Conservation (phyloP, 2,329 filamentous ascomycete species). For the Colletotrichum abscissum region DNA sequence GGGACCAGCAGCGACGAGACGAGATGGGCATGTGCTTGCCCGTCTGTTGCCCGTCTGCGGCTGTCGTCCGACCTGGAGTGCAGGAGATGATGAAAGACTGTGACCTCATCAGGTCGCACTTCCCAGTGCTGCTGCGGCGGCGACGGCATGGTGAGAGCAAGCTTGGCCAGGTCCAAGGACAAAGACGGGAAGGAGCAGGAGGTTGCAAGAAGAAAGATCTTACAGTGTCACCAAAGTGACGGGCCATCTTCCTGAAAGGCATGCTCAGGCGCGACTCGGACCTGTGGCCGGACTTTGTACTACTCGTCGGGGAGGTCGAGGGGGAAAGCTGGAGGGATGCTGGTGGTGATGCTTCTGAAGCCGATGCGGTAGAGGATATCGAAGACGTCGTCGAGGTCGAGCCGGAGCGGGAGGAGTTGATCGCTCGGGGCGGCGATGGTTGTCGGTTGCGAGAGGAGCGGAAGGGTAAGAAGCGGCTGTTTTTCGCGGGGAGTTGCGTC, state of each 20-base stretch:
- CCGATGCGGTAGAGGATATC: neutral
- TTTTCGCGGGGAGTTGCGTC: constrained; percentile 21
- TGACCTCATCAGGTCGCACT: neutral
- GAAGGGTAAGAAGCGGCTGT: constrained; percentile 29
- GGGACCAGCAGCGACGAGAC: neutral
- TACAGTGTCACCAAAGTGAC: constrained; percentile 61
- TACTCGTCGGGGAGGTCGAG: constrained; percentile 7
- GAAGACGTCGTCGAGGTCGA: constrained; percentile 14
- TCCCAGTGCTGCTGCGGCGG: neutral
- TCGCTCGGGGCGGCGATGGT: neutral
- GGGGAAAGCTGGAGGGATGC: neutral
- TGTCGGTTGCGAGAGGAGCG: constrained; percentile 23
- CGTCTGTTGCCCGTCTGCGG: neutral
- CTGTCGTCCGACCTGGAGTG: constrained; percentile 9
- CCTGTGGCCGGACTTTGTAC: constrained; percentile 26
- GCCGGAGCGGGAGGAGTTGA: neutral
- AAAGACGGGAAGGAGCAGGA: constrained; percentile 33
- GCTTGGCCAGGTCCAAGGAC: neutral
- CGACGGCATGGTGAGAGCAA: too few species aligned
- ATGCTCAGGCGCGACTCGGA: constrained; percentile 39
- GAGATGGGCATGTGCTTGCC: neutral
- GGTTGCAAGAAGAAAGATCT: constrained; percentile 36
- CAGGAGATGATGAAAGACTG: neutral
- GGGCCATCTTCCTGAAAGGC: constrained; percentile 52
- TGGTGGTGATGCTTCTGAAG: neutral